These are phyloP conservation scores for Pichia nanzhaoensis DNA, from an alignment of 805 yeast species.

Conservation along the genomic window DNA sequence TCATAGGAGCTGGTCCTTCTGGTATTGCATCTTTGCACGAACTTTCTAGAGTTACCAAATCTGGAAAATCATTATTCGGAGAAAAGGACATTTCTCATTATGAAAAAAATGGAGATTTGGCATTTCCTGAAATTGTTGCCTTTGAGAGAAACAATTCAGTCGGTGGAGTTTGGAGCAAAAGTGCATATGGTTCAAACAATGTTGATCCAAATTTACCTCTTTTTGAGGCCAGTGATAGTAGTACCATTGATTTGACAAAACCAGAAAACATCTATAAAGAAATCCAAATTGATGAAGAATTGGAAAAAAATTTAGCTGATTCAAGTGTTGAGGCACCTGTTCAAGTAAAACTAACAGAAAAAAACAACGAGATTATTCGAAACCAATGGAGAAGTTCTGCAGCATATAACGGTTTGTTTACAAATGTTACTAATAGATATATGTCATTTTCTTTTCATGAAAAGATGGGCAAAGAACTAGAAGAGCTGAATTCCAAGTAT, in stretches of 20 bases:
- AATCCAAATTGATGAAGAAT: conserved; percentile 5
- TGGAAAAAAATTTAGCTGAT: conserved; percentile 21
- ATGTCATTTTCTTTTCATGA: conserved; percentile 34
- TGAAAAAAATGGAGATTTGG: conserved; percentile 11
- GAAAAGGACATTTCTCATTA: conserved; percentile 7
- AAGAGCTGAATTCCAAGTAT: conserved; percentile 9
- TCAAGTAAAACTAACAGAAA: neutral
- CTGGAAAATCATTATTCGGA: conserved; percentile 24
- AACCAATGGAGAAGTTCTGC: conserved; percentile 36
- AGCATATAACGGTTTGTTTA: conserved; percentile 33
- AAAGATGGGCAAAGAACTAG: conserved; percentile 6
- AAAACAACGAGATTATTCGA: neutral
- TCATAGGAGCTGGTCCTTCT: conserved; percentile 40
- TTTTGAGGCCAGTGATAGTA: neutral
- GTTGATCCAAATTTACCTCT: conserved; percentile 21
- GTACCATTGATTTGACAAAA: conserved; percentile 3
- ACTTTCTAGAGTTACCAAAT: conserved; percentile 25
- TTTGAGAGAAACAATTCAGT: conserved; percentile 34
- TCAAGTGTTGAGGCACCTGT: conserved; percentile 32
- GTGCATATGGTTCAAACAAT: conserved; percentile 11
- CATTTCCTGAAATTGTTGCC: conserved; percentile 31
- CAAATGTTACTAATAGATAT: conserved; percentile 37
- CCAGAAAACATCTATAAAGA: conserved; percentile 11
- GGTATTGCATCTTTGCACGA: conserved; percentile 34
- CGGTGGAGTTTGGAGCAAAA: conserved; percentile 38